phyloP scores from a whole-genome alignment of 495 filamentous ascomycete genomes.

The Penicillium canariense region DNA sequence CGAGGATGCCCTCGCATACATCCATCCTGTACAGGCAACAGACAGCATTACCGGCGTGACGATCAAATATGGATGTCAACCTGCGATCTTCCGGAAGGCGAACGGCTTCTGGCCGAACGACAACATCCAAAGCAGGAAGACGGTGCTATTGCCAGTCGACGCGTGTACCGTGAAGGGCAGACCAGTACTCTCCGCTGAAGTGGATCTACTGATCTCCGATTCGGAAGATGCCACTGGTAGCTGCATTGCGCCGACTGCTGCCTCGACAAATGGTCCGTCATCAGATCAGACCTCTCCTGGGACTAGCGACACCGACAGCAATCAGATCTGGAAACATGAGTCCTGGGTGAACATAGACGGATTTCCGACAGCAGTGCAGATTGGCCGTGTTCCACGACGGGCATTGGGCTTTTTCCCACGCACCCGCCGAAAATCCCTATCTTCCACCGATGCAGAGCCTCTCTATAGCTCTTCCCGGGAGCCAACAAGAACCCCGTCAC shows the following conservation, averaged over 20 bases:
- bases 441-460: slow-evolving; percentile 45
- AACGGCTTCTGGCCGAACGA: slow-evolving; percentile 96
- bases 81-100: slow-evolving; percentile 75
- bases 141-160: slow-evolving; percentile 83
- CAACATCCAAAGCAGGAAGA: slow-evolving; percentile 77
- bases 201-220: slow-evolving; percentile 37
- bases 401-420: slow-evolving; percentile 90
- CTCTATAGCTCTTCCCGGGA: slow-evolving; percentile 35
- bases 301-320: slow-evolving; percentile 39
- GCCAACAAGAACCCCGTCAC: slow-evolving; percentile 34
- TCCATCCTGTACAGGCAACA: slow-evolving; percentile 76
- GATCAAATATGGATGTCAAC: slow-evolving; percentile 81
- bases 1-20: slow-evolving; percentile 75
- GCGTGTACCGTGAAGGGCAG: slow-evolving; percentile 82
- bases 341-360: slow-evolving; percentile 80
- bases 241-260: slow-evolving; percentile 39
- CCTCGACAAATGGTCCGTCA: slow-evolving; percentile 18
- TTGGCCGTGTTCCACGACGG: slow-evolving; percentile 78
- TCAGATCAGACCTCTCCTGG: slow-evolving; percentile 19
- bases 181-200: slow-evolving; percentile 28
- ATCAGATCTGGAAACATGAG: slow-evolving; percentile 75
- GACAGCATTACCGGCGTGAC: slow-evolving; percentile 90
- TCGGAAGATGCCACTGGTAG: slow-evolving; percentile 39
- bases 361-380: slow-evolving; percentile 69
- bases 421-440: slow-evolving; percentile 74